A percentile compares a stretch with the other conserved stretches of the same genome.
These are phyloP conservation scores for Botryosphaeria dothidea DNA, from an alignment of 2,329 filamentous ascomycete species.

Conservation along the genomic window DNA sequence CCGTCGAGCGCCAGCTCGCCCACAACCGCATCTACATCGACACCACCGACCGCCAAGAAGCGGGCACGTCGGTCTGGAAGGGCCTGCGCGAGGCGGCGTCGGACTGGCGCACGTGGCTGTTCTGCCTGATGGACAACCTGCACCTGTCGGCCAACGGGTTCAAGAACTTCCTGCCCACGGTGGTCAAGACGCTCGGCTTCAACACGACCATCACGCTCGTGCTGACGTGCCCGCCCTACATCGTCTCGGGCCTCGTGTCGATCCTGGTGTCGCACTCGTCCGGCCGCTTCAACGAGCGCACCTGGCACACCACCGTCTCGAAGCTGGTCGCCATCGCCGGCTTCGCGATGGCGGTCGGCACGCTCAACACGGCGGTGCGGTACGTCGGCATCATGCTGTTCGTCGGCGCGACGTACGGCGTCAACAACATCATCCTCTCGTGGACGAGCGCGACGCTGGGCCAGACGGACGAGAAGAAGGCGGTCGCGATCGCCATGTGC, in stretches of 20 bases:
- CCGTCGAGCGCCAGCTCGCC: slow-evolving; percentile 47
- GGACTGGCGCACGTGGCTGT: slow-evolving; percentile 5
- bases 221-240: slow-evolving; percentile 25
- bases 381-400: slow-evolving; percentile 36
- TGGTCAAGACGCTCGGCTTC: slow-evolving; percentile 40
- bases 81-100: neutral
- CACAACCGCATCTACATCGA: slow-evolving; percentile 47
- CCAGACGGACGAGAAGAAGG: slow-evolving; percentile 47
- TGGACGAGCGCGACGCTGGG: slow-evolving; percentile 45
- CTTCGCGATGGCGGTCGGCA: slow-evolving; percentile 30
- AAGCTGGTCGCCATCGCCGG: slow-evolving; percentile 29
- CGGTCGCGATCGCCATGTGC: slow-evolving; percentile 44
- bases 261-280: slow-evolving; percentile 27
- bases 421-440: slow-evolving; percentile 36
- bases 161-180: slow-evolving; percentile 36
- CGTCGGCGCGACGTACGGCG: slow-evolving; percentile 30
- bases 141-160: slow-evolving; percentile 22
- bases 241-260: slow-evolving; percentile 29
- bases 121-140: slow-evolving; percentile 18
- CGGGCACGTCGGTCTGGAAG: neutral
- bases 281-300: slow-evolving; percentile 33
- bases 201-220: slow-evolving; percentile 37
- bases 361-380: slow-evolving; percentile 30
- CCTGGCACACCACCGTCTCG: slow-evolving; percentile 29
- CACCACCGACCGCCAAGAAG: slow-evolving; percentile 48